Evolutionary conservation across 768 basidiomycete genomes (phyloP).

Genomic region (Pleurotus giganteus): DNA sequence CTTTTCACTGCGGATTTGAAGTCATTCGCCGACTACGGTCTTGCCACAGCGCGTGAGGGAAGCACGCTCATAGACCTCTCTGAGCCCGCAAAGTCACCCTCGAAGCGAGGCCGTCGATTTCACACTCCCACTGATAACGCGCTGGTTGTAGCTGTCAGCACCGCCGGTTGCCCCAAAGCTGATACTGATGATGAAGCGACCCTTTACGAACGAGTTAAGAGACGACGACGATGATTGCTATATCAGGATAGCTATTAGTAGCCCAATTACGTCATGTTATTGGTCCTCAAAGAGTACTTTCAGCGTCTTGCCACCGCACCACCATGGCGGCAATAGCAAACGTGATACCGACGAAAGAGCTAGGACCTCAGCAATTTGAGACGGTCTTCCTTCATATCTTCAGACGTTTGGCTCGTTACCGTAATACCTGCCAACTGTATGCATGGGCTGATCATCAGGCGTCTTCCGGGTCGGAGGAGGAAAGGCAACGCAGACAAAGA

Average conservation of each 20-base stretch:
- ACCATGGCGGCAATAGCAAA: conserved; percentile 11
- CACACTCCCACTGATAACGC: neutral
- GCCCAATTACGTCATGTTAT: neutral
- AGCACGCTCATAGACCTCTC: neutral
- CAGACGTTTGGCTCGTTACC: conserved; percentile 41
- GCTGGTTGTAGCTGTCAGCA: neutral
- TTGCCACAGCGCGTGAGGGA: conserved; percentile 23
- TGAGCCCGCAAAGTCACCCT: neutral
- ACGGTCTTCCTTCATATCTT: conserved; percentile 43
- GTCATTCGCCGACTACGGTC: conserved; percentile 60
- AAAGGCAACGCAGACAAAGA: conserved; percentile 20
- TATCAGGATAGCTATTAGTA: neutral
- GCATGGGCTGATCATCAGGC: conserved; percentile 31
- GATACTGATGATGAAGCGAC: neutral
- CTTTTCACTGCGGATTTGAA: conserved; percentile 76
- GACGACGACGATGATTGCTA: neutral
- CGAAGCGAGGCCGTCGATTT: neutral
- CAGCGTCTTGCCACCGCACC: neutral
- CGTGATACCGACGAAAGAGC: conserved; percentile 37
- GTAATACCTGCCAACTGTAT: conserved; percentile 42
- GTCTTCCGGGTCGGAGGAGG: conserved; percentile 17
- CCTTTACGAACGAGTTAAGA: conserved; percentile 5
- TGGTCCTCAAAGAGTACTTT: too few species aligned
- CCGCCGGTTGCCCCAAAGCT: neutral
- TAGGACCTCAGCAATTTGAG: conserved; percentile 30